Conservation (phyloP, 2,329 filamentous ascomycete genomes). For the Berkeleyomyces basicola region DNA sequence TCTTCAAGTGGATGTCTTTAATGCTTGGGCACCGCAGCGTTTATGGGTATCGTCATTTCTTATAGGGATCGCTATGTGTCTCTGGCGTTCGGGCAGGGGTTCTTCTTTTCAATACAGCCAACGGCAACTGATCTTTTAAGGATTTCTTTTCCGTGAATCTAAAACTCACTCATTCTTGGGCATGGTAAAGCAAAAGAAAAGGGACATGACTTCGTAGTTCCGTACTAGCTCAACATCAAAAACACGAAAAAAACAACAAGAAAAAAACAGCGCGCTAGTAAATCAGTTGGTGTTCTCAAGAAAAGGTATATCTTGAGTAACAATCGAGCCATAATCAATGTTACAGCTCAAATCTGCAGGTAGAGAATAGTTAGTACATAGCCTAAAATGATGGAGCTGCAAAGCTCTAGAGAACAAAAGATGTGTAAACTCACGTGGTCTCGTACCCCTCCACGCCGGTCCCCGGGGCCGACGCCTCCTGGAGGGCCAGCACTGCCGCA, state of each 20-base stretch:
- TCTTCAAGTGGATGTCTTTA: background rate
- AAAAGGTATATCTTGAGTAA: too few species aligned
- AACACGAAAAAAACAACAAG: too few species aligned
- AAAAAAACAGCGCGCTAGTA: too few species aligned
- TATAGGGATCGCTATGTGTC: background rate
- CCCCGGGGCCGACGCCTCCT: background rate
- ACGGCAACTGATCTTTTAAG: too few species aligned
- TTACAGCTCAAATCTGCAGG: background rate
- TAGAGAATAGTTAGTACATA: background rate
- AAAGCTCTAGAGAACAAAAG: background rate
- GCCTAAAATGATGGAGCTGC: background rate
- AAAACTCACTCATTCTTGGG: too few species aligned
- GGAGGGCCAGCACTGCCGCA: background rate
- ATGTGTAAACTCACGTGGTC: background rate
- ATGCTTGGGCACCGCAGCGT: background rate
- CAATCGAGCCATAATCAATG: background rate
- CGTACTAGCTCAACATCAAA: too few species aligned
- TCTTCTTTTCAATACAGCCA: background rate
- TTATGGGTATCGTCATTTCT: background rate
- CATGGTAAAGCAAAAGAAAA: too few species aligned
- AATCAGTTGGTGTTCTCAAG: too few species aligned
- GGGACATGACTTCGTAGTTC: too few species aligned
- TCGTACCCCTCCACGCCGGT: slow-evolving; percentile 3
- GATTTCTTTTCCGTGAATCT: too few species aligned
- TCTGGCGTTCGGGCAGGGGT: background rate